phyloP scores from a whole-genome alignment of 768 basidiomycete genomes.

The Pleurotus giganteus region DNA sequence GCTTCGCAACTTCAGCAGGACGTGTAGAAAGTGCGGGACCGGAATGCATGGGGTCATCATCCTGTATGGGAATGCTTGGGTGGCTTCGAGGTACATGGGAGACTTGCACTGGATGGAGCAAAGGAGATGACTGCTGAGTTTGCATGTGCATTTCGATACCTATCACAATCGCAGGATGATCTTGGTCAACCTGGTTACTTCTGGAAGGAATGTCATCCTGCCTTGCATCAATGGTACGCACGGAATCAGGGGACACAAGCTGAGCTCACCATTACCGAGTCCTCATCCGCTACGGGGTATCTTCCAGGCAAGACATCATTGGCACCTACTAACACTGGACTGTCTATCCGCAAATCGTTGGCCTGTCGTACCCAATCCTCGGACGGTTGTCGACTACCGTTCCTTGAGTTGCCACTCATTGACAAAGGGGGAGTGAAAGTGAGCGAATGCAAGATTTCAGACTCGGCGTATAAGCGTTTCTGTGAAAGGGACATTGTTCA shows the following conservation, averaged over 20 bases:
- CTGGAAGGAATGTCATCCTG: background rate
- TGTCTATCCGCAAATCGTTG: slow-evolving; percentile 62
- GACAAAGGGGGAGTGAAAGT: background rate
- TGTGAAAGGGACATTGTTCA: slow-evolving; percentile 22
- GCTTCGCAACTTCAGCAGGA: slow-evolving; percentile 18
- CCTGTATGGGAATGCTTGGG: background rate
- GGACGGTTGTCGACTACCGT: slow-evolving; percentile 40
- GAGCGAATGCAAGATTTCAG: background rate
- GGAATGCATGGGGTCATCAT: slow-evolving; percentile 1
- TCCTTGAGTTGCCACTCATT: slow-evolving; percentile 19
- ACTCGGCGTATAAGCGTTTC: slow-evolving; percentile 55
- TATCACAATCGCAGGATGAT: background rate
- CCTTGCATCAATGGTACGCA: background rate
- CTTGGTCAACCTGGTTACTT: background rate
- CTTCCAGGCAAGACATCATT: background rate
- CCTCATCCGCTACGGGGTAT: slow-evolving; percentile 4
- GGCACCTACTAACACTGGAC: slow-evolving; percentile 33
- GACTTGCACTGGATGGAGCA: background rate
- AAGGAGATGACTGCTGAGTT: background rate
- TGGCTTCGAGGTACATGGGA: background rate
- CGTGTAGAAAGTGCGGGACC: slow-evolving; percentile 11
- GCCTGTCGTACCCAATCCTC: slow-evolving; percentile 81
- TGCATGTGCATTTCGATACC: background rate
- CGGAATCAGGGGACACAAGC: background rate
- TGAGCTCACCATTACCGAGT: slow-evolving; percentile 3